phyloP scores from a whole-genome alignment of 768 basidiomycete genomes.

The Gelatoporia subvermispora region DNA sequence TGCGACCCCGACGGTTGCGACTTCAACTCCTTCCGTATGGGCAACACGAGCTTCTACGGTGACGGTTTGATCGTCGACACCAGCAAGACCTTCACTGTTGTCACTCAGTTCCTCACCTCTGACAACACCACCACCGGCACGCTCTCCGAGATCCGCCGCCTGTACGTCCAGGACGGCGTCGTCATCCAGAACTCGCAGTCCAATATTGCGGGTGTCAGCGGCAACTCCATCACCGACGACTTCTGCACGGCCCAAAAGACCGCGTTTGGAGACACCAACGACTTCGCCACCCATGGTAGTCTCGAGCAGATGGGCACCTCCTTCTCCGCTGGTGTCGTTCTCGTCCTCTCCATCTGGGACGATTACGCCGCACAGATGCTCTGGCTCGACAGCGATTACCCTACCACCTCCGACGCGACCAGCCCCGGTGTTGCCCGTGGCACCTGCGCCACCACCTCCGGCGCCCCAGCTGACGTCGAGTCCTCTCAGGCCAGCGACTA shows the following conservation, averaged over 20 bases:
- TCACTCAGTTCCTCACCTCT: slow-evolving; percentile 52
- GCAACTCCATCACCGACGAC: slow-evolving; percentile 43
- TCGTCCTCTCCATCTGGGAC: slow-evolving; percentile 49
- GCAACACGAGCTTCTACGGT: slow-evolving; percentile 43
- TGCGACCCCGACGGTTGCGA: slow-evolving; percentile 58
- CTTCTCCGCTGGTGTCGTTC: slow-evolving; percentile 39
- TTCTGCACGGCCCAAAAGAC: slow-evolving; percentile 46
- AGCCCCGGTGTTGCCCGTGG: slow-evolving; percentile 45
- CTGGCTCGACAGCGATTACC: slow-evolving; percentile 24
- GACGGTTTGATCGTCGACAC: slow-evolving; percentile 47
- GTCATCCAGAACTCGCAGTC: slow-evolving; percentile 48
- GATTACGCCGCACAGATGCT: slow-evolving; percentile 39
- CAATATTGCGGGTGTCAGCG: slow-evolving; percentile 38
- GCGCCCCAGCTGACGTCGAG: slow-evolving; percentile 42
- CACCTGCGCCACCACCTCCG: slow-evolving; percentile 43
- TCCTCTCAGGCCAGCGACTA: slow-evolving; percentile 31
- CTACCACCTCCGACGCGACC: slow-evolving; percentile 20
- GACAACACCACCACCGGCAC: slow-evolving; percentile 40
- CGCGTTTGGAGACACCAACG: slow-evolving; percentile 39
- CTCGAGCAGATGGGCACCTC: slow-evolving; percentile 29
- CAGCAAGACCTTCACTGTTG: slow-evolving; percentile 46
- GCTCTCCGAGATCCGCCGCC: slow-evolving; percentile 48
- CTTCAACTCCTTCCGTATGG: slow-evolving; percentile 60
- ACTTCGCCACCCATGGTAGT: slow-evolving; percentile 38
- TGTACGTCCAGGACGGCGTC: slow-evolving; percentile 50